A percentile compares a stretch with the other conserved stretches of the same genome.
These are phyloP conservation scores for Pachyrhizus erosus DNA, from an alignment of 306 rosid genomes.

Conservation along the genomic window DNA sequence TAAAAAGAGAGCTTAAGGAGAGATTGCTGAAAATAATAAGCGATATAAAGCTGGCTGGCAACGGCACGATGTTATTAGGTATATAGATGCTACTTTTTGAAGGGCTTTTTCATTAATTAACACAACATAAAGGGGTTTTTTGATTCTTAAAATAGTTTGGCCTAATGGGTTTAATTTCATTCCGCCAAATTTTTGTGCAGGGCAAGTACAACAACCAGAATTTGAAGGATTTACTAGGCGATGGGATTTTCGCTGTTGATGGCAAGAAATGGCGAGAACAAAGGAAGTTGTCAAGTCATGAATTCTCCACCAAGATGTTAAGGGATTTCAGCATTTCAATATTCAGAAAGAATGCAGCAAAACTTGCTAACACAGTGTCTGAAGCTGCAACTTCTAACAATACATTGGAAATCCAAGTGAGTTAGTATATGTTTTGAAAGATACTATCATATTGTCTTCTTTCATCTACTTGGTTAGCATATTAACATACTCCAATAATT, in stretches of 20 bases:
- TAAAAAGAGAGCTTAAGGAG: neutral
- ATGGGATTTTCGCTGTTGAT: constrained; percentile 85
- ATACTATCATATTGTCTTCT: neutral
- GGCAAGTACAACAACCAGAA: constrained; percentile 64
- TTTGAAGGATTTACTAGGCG: constrained; percentile 85
- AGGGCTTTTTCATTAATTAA: neutral
- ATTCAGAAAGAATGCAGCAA: constrained; percentile 73
- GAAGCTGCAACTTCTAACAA: constrained; percentile 56
- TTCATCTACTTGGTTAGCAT: constrained; percentile 20
- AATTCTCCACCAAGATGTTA: constrained; percentile 71
- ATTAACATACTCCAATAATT: neutral
- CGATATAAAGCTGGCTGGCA: neutral
- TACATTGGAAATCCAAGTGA: constrained; percentile 69
- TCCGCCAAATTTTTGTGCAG: constrained; percentile 47
- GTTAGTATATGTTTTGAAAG: constrained; percentile 29
- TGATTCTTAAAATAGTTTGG: constrained; percentile 6
- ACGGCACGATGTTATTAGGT: neutral
- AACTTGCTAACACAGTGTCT: constrained; percentile 64
- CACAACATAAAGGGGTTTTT: neutral
- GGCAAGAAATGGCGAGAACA: constrained; percentile 88
- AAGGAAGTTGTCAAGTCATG: constrained; percentile 76
- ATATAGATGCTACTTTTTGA: neutral
- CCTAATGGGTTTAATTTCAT: constrained; percentile 16
- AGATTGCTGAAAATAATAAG: neutral
- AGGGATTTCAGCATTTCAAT: constrained; percentile 65